Evolutionary conservation across 352 stramenopile genomes (phyloP), one percentile per base, ranked within the genome.

Genomic region (Phytopythium mirpurense): DNA sequence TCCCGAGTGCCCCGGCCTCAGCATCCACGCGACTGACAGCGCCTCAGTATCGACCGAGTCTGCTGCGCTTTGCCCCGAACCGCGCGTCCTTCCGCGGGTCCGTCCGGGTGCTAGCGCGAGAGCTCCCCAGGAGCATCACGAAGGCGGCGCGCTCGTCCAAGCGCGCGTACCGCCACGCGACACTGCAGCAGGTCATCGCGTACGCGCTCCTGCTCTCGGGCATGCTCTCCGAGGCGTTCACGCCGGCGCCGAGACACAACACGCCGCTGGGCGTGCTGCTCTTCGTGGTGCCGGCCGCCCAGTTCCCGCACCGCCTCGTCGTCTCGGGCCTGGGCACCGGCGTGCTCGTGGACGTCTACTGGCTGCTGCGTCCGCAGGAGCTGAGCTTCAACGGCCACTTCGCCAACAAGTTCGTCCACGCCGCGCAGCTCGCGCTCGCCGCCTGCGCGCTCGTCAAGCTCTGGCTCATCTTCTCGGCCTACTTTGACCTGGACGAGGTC

Each of bases 231-330:
- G 79, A 90, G 50, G 65, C 67, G 19, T 66, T 75, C 14, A 86
- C 79, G 2, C 82, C 79, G 6, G 70, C 65, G 16, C 81, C 82
- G 23, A 63, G 82, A 6, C 84, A 90, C 69, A 93, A 93, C 57
- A 72, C 83, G 8, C 74, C 82, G 2, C 69, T 90, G 15, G 79
- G 73, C 12, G 74, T 84, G 26, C 43, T 57, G 27, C 50, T 87
- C 21, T 77, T 90, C 38, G 68, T 81, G 37, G 47, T 64, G 21
- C 55, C 67, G 2, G 57, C 14, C 12, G 54, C 41, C 32, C n/a
- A 68, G 32, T 57, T 66, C 23, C 65, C 68, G 21, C 77, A 89
- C 32, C 79, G 73, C 21, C 40, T 85, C 8, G 70, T 76, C 37
- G 77, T 89, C 19, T 56, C 74, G 5, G 78, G 78, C 0, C 60